Base-by-base conservation (phyloP, 345 rosid genomes). In the Ailanthus altissimus region DNA sequence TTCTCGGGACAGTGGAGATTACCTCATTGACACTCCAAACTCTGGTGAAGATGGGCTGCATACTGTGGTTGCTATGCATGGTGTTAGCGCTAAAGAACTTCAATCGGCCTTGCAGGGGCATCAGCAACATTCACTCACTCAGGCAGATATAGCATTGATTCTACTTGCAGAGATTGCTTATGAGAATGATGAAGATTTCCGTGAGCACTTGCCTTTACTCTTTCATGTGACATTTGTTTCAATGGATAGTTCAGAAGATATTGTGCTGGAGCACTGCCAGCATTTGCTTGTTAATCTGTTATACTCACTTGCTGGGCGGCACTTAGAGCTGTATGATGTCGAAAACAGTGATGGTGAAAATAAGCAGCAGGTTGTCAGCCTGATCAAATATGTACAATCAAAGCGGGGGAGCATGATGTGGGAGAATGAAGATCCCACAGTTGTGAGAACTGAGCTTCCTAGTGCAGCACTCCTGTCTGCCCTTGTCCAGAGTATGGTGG, bases 341-440 rank as follows among this genome's bases (percentile, higher is more conserved):
- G 99, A 96, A 83, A 96, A 86, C 83, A 89, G 85, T 72, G 99
- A 93, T 67, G 97, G 98, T 71, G 99, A 96, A 85, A 93, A 96
- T 84, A 93, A 92, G 81, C 99, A 93, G 84, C 97, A 92, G 85
- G 99, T 96, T 72, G 93, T 91, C 73, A 93, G 97, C 84, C 85
- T 96, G 82, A 96, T 96, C 81, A 93, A 96, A 87, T 93, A 96
- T 59, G 99, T 96, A 67, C 99, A 93, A 78, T 96, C 99, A 78
- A 96, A 96, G 88, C 91, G 98, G 60, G 99, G 99, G 72, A 92
- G 93, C 88, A 96, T 96, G 99, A 96, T 96, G 99, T 96, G 99
- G 99, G 98, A 92, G 85, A 96, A 93, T 68, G 99, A 96, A 89
- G 98, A 96, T 79, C 94, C 97, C 75, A 81, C 98, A 0, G 95